phyloP scores from a whole-genome alignment of 768 basidiomycete genomes.

The Boletus barrowsii region DNA sequence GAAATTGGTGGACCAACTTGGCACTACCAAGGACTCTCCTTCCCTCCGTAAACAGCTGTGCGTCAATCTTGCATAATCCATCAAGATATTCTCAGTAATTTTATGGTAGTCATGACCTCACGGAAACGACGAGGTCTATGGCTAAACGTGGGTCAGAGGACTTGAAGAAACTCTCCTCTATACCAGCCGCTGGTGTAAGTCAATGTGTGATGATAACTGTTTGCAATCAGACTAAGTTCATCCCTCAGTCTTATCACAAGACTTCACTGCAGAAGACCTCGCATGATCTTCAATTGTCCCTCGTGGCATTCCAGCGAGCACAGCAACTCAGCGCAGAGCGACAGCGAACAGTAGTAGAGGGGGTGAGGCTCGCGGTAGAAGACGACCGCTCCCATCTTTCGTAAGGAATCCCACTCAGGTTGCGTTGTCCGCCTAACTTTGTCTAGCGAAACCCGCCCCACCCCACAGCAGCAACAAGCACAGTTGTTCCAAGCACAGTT shows the following conservation, averaged over 20 bases:
- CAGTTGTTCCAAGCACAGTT: slow-evolving; percentile 68
- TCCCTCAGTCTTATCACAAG: slow-evolving; percentile 68
- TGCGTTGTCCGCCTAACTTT: not conserved
- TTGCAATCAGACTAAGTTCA: not conserved
- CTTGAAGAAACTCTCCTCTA: slow-evolving; percentile 78
- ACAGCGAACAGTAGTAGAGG: slow-evolving; percentile 86
- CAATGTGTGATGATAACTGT: not conserved
- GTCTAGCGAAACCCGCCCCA: slow-evolving; percentile 37
- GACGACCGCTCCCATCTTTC: slow-evolving; percentile 50
- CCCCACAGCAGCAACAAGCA: slow-evolving; percentile 63
- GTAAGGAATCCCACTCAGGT: not conserved
- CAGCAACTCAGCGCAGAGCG: slow-evolving; percentile 88
- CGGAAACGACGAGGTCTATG: slow-evolving; percentile 92
- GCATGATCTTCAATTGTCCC: slow-evolving; percentile 85
- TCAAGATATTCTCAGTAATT: slow-evolving; percentile 2
- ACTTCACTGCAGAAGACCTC: slow-evolving; percentile 88
- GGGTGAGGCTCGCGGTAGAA: slow-evolving; percentile 80
- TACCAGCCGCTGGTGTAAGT: slow-evolving; percentile 61
- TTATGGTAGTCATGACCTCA: slow-evolving; percentile 79
- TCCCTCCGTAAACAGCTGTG: slow-evolving; percentile 81
- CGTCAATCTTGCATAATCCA: slow-evolving; percentile 30
- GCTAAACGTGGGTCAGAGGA: slow-evolving; percentile 92
- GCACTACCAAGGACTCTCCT: slow-evolving; percentile 77
- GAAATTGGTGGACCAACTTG: slow-evolving; percentile 95
- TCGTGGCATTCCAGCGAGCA: slow-evolving; percentile 89